Conservation (phyloP, 495 filamentous ascomycete species). For the Aspergillus hancockii region DNA sequence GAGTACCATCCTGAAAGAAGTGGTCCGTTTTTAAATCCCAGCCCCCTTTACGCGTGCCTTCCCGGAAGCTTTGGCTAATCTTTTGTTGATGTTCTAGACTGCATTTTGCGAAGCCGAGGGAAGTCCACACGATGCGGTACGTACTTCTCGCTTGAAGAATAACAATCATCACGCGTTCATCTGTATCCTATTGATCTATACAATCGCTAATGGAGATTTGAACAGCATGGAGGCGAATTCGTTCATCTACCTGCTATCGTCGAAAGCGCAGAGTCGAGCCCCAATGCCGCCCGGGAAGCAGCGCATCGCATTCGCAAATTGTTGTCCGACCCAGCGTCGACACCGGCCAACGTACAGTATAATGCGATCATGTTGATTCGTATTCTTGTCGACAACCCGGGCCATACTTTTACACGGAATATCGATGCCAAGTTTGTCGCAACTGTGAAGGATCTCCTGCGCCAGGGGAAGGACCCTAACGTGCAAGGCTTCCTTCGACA, state of each 20-base stretch:
- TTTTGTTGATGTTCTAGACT: constrained; percentile 36
- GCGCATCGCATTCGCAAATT: constrained; percentile 79
- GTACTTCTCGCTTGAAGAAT: constrained; percentile 17
- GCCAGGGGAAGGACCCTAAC: constrained; percentile 67
- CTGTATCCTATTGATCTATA: background rate
- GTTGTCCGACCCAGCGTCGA: constrained; percentile 65
- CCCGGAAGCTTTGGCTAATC: background rate
- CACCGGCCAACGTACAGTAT: constrained; percentile 75
- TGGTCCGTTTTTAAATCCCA: constrained; percentile 44
- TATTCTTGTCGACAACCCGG: constrained; percentile 91
- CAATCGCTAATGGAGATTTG: background rate
- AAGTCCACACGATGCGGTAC: constrained; percentile 61
- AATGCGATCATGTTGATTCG: constrained; percentile 95
- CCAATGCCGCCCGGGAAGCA: constrained; percentile 76
- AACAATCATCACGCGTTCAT: constrained; percentile 4
- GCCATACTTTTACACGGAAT: constrained; percentile 82
- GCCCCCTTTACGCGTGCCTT: constrained; percentile 12
- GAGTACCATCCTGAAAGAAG: constrained; percentile 46
- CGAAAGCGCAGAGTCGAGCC: constrained; percentile 90
- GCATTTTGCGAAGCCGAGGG: constrained; percentile 79
- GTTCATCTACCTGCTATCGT: constrained; percentile 93
- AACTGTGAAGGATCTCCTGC: constrained; percentile 73
- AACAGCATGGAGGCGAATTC: constrained; percentile 75
- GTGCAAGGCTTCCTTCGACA: constrained; percentile 84
- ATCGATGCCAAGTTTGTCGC: constrained; percentile 78